Base-by-base conservation (phyloP, 371 early-diverging fungal genomes). In the Haplosporangium sp. region DNA sequence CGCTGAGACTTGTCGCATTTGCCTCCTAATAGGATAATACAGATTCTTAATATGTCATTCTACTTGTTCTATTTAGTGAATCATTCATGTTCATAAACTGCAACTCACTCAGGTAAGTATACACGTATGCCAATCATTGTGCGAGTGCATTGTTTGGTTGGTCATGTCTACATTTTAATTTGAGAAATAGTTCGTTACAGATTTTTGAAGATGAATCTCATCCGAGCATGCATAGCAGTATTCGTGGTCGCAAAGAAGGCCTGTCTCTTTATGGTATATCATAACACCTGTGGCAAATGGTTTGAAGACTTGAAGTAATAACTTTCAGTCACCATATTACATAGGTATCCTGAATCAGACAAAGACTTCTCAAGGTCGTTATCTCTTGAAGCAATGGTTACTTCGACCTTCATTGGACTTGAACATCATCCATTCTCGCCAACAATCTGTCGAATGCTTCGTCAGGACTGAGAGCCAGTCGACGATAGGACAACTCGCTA, bases 121-220 rank as follows among this genome's bases (percentile, higher is more conserved):
- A 55, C 10, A 11, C 34, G 17, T 9, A 50, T 11, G 9, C 34
- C 34, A 34, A 34, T 13, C 37, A 27, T 27, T 27, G 27, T 27
- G 27, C 27, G 27, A 27, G 27, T 27, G 27, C 27, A 27, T 55
- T 42, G 50, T 27, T 40, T 45, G 3, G 27, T 42, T 17, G 20
- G 8, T 1, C 48, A 61, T 11, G 40, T 45, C 20, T 19, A 53
- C 35, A 17, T 66, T n/a, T 50, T n/a, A 15, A 50, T 7, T 50
- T 7, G 50, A 50, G n/a, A 1, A 20, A 60, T 56, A 92, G 92
- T 50, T 92, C 94, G 2, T 82, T 94, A 13, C 85, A 88, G 52
- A 88, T 94, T 2, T 94, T 94, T 67, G 86, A 88, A 48, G 84
- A 86, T 11, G 92, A 92, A 48, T 62, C 86, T 0, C 93, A 94